Conservation (phyloP, 768 basidiomycete species). For the Flagelloscypha sp. region DNA sequence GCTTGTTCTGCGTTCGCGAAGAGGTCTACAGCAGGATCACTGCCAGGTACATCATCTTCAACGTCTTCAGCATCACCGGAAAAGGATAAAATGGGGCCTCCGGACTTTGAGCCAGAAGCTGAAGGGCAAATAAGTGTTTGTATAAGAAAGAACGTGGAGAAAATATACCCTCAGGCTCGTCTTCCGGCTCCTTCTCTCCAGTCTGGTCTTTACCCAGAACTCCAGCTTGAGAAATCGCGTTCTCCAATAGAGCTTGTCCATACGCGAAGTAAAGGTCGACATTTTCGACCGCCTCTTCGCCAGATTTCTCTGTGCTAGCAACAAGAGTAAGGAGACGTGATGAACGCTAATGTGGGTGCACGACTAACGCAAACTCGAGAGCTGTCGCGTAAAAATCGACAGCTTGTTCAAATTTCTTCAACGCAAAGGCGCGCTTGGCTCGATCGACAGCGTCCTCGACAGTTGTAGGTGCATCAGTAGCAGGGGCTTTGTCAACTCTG, state of each 20-base stretch:
- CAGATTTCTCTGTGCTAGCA: constrained; percentile 59
- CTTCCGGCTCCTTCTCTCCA: constrained; percentile 35
- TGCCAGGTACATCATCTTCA: constrained; percentile 26
- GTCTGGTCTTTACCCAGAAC: constrained; percentile 87
- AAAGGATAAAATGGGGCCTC: constrained; percentile 66
- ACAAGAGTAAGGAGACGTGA: constrained; percentile 3
- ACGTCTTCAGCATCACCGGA: constrained; percentile 71
- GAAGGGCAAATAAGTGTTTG: constrained; percentile 14
- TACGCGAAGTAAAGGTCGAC: constrained; percentile 89
- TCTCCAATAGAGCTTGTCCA: constrained; percentile 88
- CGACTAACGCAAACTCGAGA: constrained; percentile 73
- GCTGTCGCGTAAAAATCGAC: constrained; percentile 79
- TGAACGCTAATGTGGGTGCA: constrained; percentile 13
- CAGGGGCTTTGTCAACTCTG: constrained; percentile 5
- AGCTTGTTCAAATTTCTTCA: constrained; percentile 79
- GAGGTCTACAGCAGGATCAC: constrained; percentile 53
- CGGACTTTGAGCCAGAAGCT: constrained; percentile 26
- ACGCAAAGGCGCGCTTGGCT: constrained; percentile 82
- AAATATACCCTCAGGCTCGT: constrained; percentile 9
- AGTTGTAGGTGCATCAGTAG: constrained; percentile 19
- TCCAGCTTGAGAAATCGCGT: constrained; percentile 76
- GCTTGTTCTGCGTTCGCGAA: constrained; percentile 49
- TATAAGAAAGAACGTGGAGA: constrained; percentile 1
- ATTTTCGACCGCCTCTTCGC: constrained; percentile 74
- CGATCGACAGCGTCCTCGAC: constrained; percentile 62